phyloP scores from a whole-genome alignment of 495 filamentous ascomycete genomes.

The Penicillium argentinense region DNA sequence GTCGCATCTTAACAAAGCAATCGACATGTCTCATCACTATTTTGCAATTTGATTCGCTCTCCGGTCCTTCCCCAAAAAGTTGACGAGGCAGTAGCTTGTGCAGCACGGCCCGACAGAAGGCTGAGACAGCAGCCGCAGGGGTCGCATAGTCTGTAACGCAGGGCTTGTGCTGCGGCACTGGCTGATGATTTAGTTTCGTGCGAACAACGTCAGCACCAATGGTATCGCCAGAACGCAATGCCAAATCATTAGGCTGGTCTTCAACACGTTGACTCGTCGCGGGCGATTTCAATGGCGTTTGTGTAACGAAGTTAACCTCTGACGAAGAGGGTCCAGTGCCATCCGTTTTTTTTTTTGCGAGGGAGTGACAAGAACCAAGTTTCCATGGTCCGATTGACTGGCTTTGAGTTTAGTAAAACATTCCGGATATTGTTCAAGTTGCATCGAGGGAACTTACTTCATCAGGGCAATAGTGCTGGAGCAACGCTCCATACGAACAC shows the following conservation, averaged over 20 bases:
- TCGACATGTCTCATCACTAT: conserved; percentile 67
- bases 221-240: neutral
- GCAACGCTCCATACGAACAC: conserved; percentile 75
- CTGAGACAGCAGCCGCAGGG: conserved; percentile 68
- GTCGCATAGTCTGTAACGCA: conserved; percentile 71
- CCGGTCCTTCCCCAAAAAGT: conserved; percentile 67
- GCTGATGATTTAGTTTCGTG: neutral
- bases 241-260: neutral
- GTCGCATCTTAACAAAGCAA: conserved; percentile 71
- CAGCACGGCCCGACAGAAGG: conserved; percentile 81
- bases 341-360: conserved; percentile 2
- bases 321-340: conserved; percentile 16
- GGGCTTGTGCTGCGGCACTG: conserved; percentile 17
- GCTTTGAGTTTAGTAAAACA: neutral
- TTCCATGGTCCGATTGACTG: conserved; percentile 34
- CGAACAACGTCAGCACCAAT: neutral
- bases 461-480: conserved; percentile 78
- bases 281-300: conserved; percentile 16
- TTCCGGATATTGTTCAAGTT: neutral
- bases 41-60: conserved; percentile 56
- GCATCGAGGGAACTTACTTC: conserved; percentile 35
- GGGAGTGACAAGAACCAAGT: conserved; percentile 21
- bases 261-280: neutral
- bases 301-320: conserved; percentile 31
- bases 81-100: conserved; percentile 69